Evolutionary conservation across 345 rosid genomes (phyloP).

Genomic region (Eucalyptus lansdowneana): DNA sequence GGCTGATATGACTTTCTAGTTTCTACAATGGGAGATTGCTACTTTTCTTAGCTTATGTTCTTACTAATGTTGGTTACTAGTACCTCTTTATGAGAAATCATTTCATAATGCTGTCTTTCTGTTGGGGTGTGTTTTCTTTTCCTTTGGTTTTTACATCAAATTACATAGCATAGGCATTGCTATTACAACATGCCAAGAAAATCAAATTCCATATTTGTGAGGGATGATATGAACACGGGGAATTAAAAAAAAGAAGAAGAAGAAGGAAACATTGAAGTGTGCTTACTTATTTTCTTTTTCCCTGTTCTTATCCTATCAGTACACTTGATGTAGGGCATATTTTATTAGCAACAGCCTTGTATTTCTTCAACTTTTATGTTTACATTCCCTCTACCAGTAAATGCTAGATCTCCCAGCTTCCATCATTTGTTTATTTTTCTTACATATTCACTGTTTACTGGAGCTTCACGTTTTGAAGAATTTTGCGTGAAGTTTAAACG

Average conservation of each 20-base stretch:
- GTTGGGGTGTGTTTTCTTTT: not conserved
- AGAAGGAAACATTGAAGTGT: not conserved
- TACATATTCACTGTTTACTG: slow-evolving; percentile 32
- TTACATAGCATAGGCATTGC: not conserved
- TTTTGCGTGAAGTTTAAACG: slow-evolving; percentile 40
- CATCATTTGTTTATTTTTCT: not conserved
- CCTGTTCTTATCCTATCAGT: not conserved
- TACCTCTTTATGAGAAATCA: not conserved
- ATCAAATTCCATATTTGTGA: not conserved
- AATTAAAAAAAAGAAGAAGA: not conserved
- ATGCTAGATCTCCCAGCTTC: not conserved
- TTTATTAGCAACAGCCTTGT: not conserved
- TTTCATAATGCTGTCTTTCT: not conserved
- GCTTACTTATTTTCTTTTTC: not conserved
- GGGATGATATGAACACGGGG: not conserved
- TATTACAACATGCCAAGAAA: not conserved
- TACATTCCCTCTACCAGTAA: not conserved
- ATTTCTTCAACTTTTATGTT: not conserved
- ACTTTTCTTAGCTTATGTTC: not conserved
- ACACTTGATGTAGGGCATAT: not conserved
- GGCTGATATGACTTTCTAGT: not conserved
- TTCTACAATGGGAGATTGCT: not conserved
- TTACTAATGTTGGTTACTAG: not conserved
- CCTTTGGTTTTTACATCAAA: not conserved
- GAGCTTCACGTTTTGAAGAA: slow-evolving; percentile 32